A percentile compares a stretch with the other conserved stretches of the same genome.
phyloP scores from a whole-genome alignment of 805 yeast genomes.

The Starmerella apicola region DNA sequence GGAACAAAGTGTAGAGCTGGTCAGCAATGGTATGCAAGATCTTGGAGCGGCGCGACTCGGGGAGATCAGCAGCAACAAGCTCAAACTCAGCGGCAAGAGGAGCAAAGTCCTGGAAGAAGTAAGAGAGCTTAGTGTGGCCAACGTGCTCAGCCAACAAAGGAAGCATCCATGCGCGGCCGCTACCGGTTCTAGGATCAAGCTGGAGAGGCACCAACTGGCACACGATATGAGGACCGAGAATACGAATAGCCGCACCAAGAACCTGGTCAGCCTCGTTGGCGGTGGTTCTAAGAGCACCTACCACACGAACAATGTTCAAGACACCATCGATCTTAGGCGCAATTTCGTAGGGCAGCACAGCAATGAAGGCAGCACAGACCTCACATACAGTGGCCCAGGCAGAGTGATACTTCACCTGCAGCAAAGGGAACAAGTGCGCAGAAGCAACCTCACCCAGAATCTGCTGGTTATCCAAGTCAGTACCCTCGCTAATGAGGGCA shows the following conservation, averaged over 20 bases:
- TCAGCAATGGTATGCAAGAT: slow-evolving; percentile 75
- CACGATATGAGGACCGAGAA: slow-evolving; percentile 79
- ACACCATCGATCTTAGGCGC: slow-evolving; percentile 45
- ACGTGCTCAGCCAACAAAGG: slow-evolving; percentile 84
- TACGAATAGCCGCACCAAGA: slow-evolving; percentile 62
- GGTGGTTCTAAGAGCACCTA: slow-evolving; percentile 63
- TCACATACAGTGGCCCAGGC: slow-evolving; percentile 67
- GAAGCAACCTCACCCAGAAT: slow-evolving; percentile 35
- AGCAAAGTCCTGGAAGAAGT: slow-evolving; percentile 47
- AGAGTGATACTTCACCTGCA: slow-evolving; percentile 61
- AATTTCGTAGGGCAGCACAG: slow-evolving; percentile 46
- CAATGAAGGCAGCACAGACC: slow-evolving; percentile 48
- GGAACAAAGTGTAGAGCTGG: slow-evolving; percentile 85
- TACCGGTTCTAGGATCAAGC: slow-evolving; percentile 41
- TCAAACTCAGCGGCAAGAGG: slow-evolving; percentile 40
- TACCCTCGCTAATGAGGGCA: slow-evolving; percentile 56
- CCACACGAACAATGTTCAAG: slow-evolving; percentile 42
- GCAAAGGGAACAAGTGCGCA: slow-evolving; percentile 43
- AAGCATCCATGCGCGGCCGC: slow-evolving; percentile 93
- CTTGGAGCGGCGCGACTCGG: slow-evolving; percentile 50
- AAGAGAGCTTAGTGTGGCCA: slow-evolving; percentile 53
- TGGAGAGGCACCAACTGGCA: slow-evolving; percentile 60
- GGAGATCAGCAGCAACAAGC: slow-evolving; percentile 19
- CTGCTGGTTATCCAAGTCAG: slow-evolving; percentile 30
- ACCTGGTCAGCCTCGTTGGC: slow-evolving; percentile 70